Evolutionary conservation across 306 rosid species (phyloP), one percentile per base, ranked within the genome.

Genomic region (Vachellia collinsii): DNA sequence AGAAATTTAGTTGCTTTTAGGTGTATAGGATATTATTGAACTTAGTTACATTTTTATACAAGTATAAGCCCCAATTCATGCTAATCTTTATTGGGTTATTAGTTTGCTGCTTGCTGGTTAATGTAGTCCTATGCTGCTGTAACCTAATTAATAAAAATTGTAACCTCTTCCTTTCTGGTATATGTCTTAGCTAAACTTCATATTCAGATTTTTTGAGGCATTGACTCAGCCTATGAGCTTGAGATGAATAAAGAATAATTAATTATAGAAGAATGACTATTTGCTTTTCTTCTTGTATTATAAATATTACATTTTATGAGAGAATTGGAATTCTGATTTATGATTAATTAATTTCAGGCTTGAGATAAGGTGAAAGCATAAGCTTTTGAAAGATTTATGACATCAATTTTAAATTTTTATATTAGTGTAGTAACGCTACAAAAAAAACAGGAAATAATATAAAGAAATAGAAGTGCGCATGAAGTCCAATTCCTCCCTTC

Each of bases 1-100:
- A 23, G 79, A 78, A 78, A 78, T 84, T 80, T 86, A 87, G 75
- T 79, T 74, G 66, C 82, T 76, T 16, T 81, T 83, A 83, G 88
- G 48, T 50, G 38, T 82, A 79, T 80, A 86, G 86, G 82, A 51
- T 70, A 83, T 78, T 70, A 83, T 78, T 79, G 82, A 86, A 78
- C 38, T 23, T 70, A 70, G 20, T 43, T 20, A 44, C 39, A 70
- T 12, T 22, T 70, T 70, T 70, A 42, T 20, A 43, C 36, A 1
- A 44, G 39, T 70, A 70, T 43, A 22, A 80, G 79, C 77, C 77
- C 75, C 41, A 73, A 81, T 81, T 75, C 81, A 80, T 77, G 79
- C 80, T 50, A 75, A 58, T 42, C 70, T 61, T 43, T 75, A 67
- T 86, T 77, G 84, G 83, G 77, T 67, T 70, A 7, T 44, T 70